Conservation (phyloP, 345 rosid species). For the Murraya paniculata region DNA sequence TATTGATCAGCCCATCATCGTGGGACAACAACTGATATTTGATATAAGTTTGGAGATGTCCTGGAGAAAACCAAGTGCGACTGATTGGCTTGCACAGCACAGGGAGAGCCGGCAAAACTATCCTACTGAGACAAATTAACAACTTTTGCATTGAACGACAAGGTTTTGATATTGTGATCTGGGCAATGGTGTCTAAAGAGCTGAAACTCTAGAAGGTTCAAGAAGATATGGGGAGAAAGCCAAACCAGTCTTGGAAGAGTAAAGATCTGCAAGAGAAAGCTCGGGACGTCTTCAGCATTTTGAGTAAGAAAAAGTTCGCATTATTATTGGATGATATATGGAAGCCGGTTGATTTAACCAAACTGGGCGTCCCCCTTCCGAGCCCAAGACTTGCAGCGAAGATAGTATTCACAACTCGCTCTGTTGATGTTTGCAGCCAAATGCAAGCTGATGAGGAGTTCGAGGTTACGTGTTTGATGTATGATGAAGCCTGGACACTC, state of each 20-base stretch:
- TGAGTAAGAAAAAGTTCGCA: background rate
- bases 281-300: background rate
- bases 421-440: background rate
- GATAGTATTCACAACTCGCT: background rate
- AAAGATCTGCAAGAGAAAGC: background rate
- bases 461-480: background rate
- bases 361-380: background rate
- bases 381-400: background rate
- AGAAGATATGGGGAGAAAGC: background rate
- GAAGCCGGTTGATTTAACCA: background rate
- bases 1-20: background rate
- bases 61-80: background rate
- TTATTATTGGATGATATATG: slow-evolving; percentile 1
- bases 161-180: slow-evolving; percentile 2
- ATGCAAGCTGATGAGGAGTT: background rate
- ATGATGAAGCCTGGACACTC: background rate
- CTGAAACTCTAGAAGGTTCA: background rate
- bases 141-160: background rate
- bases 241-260: background rate
- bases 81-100: background rate
- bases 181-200: background rate
- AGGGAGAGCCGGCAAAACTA: slow-evolving; percentile 5
- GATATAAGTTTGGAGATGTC: background rate
- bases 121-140: background rate
- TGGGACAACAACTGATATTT: background rate